phyloP scores from a whole-genome alignment of 345 rosid species.

The Reutealis trisperma region DNA sequence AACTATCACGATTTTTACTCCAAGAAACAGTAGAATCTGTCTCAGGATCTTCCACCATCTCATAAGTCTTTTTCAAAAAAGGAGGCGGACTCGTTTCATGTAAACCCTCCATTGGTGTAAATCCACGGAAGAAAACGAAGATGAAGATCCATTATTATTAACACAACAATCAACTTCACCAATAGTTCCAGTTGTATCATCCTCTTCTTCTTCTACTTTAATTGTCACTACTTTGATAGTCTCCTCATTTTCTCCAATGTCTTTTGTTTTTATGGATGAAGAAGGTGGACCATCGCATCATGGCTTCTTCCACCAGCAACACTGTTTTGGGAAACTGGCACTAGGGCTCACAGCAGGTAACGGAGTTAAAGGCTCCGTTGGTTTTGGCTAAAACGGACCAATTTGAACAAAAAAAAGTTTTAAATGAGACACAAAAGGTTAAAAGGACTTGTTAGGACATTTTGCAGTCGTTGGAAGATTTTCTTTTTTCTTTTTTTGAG shows the following conservation, averaged over 20 bases:
- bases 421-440: no score
- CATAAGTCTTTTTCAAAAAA: constrained; percentile 27
- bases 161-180: neutral
- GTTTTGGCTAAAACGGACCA: no score
- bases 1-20: constrained; percentile 25
- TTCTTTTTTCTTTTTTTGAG: no score
- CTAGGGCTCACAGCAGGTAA: no score
- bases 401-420: no score
- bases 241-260: neutral
- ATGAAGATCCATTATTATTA: constrained; percentile 26
- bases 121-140: constrained; percentile 32
- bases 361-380: no score
- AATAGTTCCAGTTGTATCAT: neutral
- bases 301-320: neutral
- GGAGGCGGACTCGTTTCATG: constrained; percentile 49
- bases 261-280: neutral
- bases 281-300: constrained; percentile 1
- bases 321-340: neutral
- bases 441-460: no score
- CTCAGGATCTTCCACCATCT: constrained; percentile 37
- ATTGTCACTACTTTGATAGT: constrained; percentile 15
- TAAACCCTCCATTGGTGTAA: constrained; percentile 57
- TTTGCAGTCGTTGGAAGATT: no score
- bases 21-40: constrained; percentile 24
- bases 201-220: constrained; percentile 17